Base-by-base conservation (phyloP, 2,329 filamentous ascomycete species). In the Claviceps sp. region DNA sequence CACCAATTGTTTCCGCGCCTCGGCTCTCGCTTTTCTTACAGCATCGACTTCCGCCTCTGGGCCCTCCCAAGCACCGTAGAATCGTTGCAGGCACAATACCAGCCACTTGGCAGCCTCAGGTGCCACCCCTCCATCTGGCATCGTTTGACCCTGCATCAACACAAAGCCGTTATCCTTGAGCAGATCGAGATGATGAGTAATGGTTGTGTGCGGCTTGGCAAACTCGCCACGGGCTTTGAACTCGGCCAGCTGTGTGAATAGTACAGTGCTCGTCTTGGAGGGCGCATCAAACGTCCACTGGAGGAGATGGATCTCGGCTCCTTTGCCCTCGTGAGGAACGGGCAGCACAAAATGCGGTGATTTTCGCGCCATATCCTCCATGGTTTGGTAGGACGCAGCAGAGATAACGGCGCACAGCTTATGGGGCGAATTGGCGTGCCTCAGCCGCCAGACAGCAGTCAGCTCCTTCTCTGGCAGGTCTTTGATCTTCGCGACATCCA, bases 231-330 rank as follows among this genome's bases (percentile, higher is more conserved):
- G 78, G 53, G 88, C 71, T 74, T 97, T 96, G 72, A 86, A 98
- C 65, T 96, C 88, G 16, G 88, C 91, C 37, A 98, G 76, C 63
- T 93, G 86, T 0, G 93, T 98, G 71, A 98, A 97, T 37, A 98
- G 81, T 5, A 97, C 84, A 0, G 85, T 88, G 54, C 78, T 80
- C 3, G 82, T 84, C 55, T 76, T 70, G 18, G 75, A 77, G 52
- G 72, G 71, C 22, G 68, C 70, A 55, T 95, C 90, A 68, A 95
- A 96, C 0, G 86, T 86, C 88, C 94, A 98, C 69, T 98, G 91
- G 56, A 98, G 70, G 67, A 95, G 95, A 70, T 98, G 93, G 46
- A 98, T 89, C 68, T 97, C 93, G 47, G 89, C 88, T 50, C 87
- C 88, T 58, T 74, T 73, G 24, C 67, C 71, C 47, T 71, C 70